Base-by-base conservation (phyloP, 1,139 yeast species). In the Pichia sp. region DNA sequence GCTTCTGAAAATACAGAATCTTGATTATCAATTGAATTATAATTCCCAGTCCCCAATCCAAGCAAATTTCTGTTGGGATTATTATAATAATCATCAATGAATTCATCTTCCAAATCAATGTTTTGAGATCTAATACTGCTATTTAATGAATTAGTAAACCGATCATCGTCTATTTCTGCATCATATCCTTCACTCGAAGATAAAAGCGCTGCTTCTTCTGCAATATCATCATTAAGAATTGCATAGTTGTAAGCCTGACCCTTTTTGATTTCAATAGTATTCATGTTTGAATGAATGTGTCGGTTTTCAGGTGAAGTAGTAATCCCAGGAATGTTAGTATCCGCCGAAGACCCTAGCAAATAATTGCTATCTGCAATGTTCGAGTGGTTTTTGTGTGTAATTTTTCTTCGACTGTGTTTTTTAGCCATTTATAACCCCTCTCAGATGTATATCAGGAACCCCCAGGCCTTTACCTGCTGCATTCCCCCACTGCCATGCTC, bases 171-270 rank as follows among this genome's bases (percentile, higher is more conserved):
- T 5, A 38, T 19, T 27, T 43, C 50, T 10, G 50, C 52, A 28
- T 45, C 47, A 28, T 49, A 49, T 2, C 44, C 48, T 25, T 47
- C 50, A 32, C 49, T 46, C 15, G 44, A 41, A 7, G 50, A 41
- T 10, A 48, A 9, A 5, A 45, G 31, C 3, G 50, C 59, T 1
- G 57, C 53, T 37, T 53, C 56, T 29, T 51, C 52, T 5, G 35
- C 40, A 5, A 44, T 45, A 23, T 47, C 54, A 21, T 48, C 52
- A 21, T 32, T 41, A 4, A 49, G 23, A 23, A 42, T 23, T 6
- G 52, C 50, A 28, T 42, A 45, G n/a, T 30, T 30, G 24, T 40
- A 42, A 7, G 39, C 46, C 13, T 38, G 39, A 13, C 25, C 22
- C 9, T 20, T 32, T 31, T 31, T 19, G 3, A 35, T 32, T 18